phyloP scores from a whole-genome alignment of 352 stramenopile species.

The Pythium rhizo-oryzae region DNA sequence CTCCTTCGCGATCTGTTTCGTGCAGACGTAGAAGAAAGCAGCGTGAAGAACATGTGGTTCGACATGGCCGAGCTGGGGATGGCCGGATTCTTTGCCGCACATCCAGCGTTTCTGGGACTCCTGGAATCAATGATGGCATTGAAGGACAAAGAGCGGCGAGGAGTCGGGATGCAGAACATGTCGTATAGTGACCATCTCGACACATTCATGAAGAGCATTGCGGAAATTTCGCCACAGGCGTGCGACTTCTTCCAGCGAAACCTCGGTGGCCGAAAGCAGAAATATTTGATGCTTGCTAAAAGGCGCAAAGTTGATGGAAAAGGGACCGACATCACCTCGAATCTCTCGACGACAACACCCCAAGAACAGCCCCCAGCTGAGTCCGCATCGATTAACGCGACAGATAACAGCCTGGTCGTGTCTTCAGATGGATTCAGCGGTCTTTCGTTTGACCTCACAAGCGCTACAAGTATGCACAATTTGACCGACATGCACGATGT shows the following conservation, averaged over 20 bases:
- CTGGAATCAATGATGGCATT: conserved; percentile 72
- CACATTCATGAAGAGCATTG: conserved; percentile 64
- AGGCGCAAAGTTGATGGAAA: conserved; percentile 26
- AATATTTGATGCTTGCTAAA: conserved; percentile 36
- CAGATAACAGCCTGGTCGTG: too few relatives aligned
- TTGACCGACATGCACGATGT: conserved; percentile 4
- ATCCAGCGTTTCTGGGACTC: conserved; percentile 64
- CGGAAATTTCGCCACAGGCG: conserved; percentile 54
- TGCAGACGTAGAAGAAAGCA: conserved; percentile 29
- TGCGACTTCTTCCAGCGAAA: conserved; percentile 78
- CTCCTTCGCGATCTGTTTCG: conserved; percentile 28
- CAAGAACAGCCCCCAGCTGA: too few relatives aligned
- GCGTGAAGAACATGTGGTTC: conserved; percentile 34
- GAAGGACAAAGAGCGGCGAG: conserved; percentile 77
- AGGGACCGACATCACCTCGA: conserved; percentile 18
- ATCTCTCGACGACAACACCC: neutral
- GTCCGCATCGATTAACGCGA: too few relatives aligned
- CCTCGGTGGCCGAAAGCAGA: conserved; percentile 64
- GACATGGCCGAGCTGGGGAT: conserved; percentile 71
- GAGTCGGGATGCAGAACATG: conserved; percentile 85
- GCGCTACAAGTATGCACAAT: neutral
- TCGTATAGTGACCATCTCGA: conserved; percentile 66
- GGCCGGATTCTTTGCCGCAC: conserved; percentile 55
- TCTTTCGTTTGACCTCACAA: conserved; percentile 11
- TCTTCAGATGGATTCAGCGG: neutral